These are phyloP conservation scores for Microdochium trichocladiopsis DNA, from an alignment of 2,329 filamentous ascomycete species.

Conservation along the genomic window DNA sequence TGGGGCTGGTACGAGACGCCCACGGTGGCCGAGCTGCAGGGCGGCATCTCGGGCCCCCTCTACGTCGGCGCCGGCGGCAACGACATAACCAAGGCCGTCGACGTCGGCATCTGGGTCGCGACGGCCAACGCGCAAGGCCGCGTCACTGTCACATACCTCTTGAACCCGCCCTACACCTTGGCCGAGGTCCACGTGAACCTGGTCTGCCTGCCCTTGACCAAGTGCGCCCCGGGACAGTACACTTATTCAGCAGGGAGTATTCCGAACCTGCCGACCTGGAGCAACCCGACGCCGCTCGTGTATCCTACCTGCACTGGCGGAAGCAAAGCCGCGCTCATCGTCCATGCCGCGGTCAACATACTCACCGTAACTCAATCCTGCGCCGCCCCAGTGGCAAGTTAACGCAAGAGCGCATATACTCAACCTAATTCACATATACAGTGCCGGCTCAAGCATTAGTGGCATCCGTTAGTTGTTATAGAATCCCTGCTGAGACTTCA, in stretches of 20 bases:
- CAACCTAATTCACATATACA: too few species aligned
- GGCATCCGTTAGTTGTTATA: too few species aligned
- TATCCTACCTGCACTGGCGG: not conserved
- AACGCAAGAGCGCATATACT: too few species aligned
- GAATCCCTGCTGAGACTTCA: too few species aligned
- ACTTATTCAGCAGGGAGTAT: not conserved
- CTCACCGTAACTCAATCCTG: not conserved
- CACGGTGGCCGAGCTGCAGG: slow-evolving; percentile 8
- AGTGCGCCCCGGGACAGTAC: not conserved
- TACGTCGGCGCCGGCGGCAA: slow-evolving; percentile 10
- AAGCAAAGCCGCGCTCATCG: not conserved
- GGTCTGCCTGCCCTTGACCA: slow-evolving; percentile 5
- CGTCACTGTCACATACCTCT: slow-evolving; percentile 10
- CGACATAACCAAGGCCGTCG: slow-evolving; percentile 9
- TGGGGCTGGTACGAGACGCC: slow-evolving; percentile 11
- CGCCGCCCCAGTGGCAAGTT: too few species aligned
- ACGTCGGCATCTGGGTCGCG: slow-evolving; percentile 3
- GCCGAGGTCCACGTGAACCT: slow-evolving; percentile 10
- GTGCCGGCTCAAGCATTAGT: too few species aligned
- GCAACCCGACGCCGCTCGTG: not conserved
- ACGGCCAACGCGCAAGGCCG: slow-evolving; percentile 5
- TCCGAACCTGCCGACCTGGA: not conserved
- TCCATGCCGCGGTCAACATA: not conserved
- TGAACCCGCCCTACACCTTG: slow-evolving; percentile 1
- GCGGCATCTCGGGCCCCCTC: slow-evolving; percentile 4